phyloP scores from a whole-genome alignment of 2,329 filamentous ascomycete species.

The Shiraia sp. region DNA sequence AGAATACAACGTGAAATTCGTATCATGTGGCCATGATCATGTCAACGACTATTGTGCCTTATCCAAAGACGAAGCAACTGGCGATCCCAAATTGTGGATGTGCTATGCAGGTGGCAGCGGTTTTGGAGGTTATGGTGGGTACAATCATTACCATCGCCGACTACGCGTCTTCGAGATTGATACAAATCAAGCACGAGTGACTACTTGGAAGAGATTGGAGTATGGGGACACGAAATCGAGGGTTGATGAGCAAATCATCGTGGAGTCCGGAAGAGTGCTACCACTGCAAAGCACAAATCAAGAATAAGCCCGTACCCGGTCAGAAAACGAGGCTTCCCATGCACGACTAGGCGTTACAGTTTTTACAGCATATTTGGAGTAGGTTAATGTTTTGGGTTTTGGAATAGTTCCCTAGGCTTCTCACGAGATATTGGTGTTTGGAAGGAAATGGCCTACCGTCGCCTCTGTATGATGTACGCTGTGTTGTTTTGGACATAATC shows the following conservation, averaged over 20 bases:
- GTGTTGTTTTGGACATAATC: too few relatives aligned
- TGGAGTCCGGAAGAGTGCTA: conserved; percentile 59
- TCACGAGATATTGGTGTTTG: too few relatives aligned
- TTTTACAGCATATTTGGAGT: not conserved
- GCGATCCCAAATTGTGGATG: conserved; percentile 78
- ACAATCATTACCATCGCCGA: conserved; percentile 80
- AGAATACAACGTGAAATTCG: conserved; percentile 81
- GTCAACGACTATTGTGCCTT: conserved; percentile 96
- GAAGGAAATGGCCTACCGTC: too few relatives aligned
- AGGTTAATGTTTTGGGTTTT: too few relatives aligned
- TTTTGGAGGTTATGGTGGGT: conserved; percentile 94
- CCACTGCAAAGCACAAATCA: conserved; percentile 13
- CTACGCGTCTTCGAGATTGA: conserved; percentile 92
- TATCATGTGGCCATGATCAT: conserved; percentile 94
- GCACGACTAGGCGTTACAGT: conserved; percentile 3
- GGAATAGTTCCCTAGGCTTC: too few relatives aligned
- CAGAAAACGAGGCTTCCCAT: not conserved
- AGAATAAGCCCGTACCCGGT: not conserved
- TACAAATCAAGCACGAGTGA: conserved; percentile 84
- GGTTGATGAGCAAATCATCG: conserved; percentile 64
- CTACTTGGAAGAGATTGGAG: conserved; percentile 90
- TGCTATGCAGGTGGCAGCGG: conserved; percentile 92
- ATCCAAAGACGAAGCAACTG: conserved; percentile 49
- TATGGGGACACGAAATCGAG: conserved; percentile 57
- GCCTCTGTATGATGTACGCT: too few relatives aligned